Percentiles rank a stretch among this genome's conserved stretches.
Conservation (phyloP, 345 rosid species). For the Gossypioides kirkii region DNA sequence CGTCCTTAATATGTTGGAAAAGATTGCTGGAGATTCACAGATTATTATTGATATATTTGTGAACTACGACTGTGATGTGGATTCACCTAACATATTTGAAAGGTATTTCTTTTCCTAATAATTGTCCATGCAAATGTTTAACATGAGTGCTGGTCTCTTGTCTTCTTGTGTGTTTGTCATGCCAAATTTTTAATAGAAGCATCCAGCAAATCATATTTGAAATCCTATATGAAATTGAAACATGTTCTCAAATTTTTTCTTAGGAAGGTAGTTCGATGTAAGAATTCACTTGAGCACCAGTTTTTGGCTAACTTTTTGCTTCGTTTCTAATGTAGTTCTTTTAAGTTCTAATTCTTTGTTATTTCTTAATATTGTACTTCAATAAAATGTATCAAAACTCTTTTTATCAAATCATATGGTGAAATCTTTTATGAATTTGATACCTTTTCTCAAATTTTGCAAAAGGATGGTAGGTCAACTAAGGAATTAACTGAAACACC, state of each 20-base stretch:
- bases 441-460: slow-evolving; percentile 2
- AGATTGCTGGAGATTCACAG: slow-evolving; percentile 73
- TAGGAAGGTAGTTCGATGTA: not conserved
- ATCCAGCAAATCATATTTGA: not conserved
- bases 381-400: slow-evolving; percentile 55
- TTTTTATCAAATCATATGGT: slow-evolving; percentile 38
- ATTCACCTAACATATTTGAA: slow-evolving; percentile 89
- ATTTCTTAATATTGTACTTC: slow-evolving; percentile 4
- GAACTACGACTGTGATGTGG: slow-evolving; percentile 94
- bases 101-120: slow-evolving; percentile 47
- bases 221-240: not conserved
- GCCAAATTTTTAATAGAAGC: not conserved
- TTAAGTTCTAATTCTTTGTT: slow-evolving; percentile 1
- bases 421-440: not conserved
- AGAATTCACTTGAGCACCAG: not conserved
- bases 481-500: slow-evolving; percentile 1
- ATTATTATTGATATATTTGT: slow-evolving; percentile 84
- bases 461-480: not conserved
- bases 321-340: not conserved
- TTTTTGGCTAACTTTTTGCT: not conserved
- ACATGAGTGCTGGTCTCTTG: not conserved
- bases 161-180: not conserved
- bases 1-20: slow-evolving; percentile 78
- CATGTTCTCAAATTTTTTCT: not conserved
- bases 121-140: not conserved